Conservation (phyloP, 2,329 filamentous ascomycete genomes). For the Fusarium abutilonis region DNA sequence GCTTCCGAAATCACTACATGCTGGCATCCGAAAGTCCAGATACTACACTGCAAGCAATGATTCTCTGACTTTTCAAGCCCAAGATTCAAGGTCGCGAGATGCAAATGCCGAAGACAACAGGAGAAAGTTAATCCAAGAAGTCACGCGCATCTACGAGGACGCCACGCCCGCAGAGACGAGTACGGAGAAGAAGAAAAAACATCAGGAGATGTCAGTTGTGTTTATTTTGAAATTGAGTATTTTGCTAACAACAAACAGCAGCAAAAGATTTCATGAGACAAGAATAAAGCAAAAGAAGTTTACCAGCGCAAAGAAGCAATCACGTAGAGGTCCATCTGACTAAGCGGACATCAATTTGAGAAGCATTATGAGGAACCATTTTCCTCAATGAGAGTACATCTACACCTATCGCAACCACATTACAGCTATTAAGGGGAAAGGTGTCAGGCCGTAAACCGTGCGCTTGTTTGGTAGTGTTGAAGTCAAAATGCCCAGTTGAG, state of each 20-base stretch:
- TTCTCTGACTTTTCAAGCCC: slow-evolving; percentile 64
- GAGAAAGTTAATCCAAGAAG: slow-evolving; percentile 59
- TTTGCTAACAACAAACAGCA: slow-evolving; percentile 49
- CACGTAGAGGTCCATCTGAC: slow-evolving; percentile 52
- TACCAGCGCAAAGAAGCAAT: slow-evolving; percentile 61
- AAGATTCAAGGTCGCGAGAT: slow-evolving; percentile 62
- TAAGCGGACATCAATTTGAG: background rate
- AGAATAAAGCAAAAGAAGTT: slow-evolving; percentile 61
- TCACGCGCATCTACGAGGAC: slow-evolving; percentile 58
- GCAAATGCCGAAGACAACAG: slow-evolving; percentile 65
- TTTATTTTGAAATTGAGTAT: background rate
- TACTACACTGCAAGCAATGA: slow-evolving; percentile 65
- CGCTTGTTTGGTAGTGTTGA: background rate
- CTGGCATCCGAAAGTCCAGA: slow-evolving; percentile 59
- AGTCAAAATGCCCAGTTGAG: background rate
- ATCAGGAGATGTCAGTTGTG: slow-evolving; percentile 56
- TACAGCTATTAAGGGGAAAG: background rate
- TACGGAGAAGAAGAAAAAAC: slow-evolving; percentile 59
- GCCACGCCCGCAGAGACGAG: slow-evolving; percentile 59
- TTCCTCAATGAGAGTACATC: background rate
- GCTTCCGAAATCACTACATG: slow-evolving; percentile 61
- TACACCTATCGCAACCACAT: background rate
- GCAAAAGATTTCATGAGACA: slow-evolving; percentile 57
- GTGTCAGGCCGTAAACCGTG: background rate
- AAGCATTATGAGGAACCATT: background rate